These are phyloP conservation scores for Cicer chorassanicum DNA, from an alignment of 306 rosid genomes.

Conservation along the genomic window DNA sequence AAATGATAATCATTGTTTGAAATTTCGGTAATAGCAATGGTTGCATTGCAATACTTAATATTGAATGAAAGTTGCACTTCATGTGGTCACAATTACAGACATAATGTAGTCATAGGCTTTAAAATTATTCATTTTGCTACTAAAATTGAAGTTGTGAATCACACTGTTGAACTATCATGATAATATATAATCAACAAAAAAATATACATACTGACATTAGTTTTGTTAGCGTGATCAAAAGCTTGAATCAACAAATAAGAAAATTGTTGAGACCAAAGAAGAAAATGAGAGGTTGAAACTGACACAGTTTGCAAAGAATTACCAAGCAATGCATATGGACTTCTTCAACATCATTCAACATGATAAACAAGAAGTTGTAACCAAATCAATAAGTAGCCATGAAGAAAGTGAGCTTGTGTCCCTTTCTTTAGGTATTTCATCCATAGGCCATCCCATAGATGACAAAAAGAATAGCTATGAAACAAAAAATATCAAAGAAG, in stretches of 20 bases:
- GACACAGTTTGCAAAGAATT: conserved; percentile 2
- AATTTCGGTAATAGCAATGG: too few relatives aligned
- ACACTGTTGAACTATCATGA: too few relatives aligned
- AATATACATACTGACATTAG: too few relatives aligned
- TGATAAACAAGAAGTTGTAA: neutral
- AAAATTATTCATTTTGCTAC: too few relatives aligned
- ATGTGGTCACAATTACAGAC: too few relatives aligned
- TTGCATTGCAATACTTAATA: too few relatives aligned
- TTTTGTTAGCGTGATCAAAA: conserved; percentile 25
- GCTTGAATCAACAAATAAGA: conserved; percentile 7
- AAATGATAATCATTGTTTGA: too few relatives aligned
- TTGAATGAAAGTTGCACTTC: too few relatives aligned
- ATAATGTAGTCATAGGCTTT: too few relatives aligned
- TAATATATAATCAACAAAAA: too few relatives aligned
- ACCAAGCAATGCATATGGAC: conserved; percentile 1
- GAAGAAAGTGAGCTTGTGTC: conserved; percentile 56
- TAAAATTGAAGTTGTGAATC: too few relatives aligned
- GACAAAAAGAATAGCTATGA: conserved; percentile 32
- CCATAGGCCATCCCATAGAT: conserved; percentile 23
- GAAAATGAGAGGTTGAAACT: conserved; percentile 16
- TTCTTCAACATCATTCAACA: neutral
- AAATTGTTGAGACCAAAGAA: conserved; percentile 21
- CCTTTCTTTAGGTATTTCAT: conserved; percentile 63
- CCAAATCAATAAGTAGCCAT: neutral
- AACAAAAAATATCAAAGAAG: conserved; percentile 17